Percentiles rank a stretch among this genome's conserved stretches.
These are phyloP conservation scores for Astrothelium macrocarpum DNA, from an alignment of 495 filamentous ascomycete genomes.

Conservation along the genomic window DNA sequence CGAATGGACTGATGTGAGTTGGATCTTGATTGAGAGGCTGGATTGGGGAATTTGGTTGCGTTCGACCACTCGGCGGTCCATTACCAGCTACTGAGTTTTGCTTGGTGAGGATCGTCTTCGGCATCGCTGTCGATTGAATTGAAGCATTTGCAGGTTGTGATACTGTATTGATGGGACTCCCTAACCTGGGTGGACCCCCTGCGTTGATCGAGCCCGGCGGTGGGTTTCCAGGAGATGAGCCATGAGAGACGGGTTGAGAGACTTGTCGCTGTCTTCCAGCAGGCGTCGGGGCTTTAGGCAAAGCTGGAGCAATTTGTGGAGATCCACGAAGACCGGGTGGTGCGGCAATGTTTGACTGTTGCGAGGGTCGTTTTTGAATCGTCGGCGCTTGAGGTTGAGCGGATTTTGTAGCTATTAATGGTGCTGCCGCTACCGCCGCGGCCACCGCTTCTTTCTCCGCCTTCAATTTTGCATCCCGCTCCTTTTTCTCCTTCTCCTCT, in stretches of 20 bases:
- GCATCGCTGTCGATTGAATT: constrained; percentile 31
- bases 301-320: constrained; percentile 68
- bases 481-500: constrained; percentile 32
- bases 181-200: constrained; percentile 32
- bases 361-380: constrained; percentile 37
- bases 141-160: constrained; percentile 37
- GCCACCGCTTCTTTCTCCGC: constrained; percentile 55
- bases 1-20: background rate
- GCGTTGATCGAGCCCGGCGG: constrained; percentile 36
- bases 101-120: constrained; percentile 30
- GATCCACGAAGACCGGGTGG: constrained; percentile 48
- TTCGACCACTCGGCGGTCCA: constrained; percentile 4
- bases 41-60: background rate
- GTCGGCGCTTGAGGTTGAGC: constrained; percentile 13
- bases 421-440: constrained; percentile 40
- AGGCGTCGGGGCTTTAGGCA: constrained; percentile 76
- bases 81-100: constrained; percentile 13
- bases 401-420: constrained; percentile 28
- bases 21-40: background rate
- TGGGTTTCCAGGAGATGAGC: constrained; percentile 56
- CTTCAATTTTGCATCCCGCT: constrained; percentile 34
- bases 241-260: constrained; percentile 72
- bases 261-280: constrained; percentile 56
- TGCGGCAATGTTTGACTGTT: constrained; percentile 39
- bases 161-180: constrained; percentile 57